A percentile compares a stretch with the other conserved stretches of the same genome.
Evolutionary conservation across 78 protist genomes (phyloP).

Genomic region (Isochrysis galbana): DNA sequence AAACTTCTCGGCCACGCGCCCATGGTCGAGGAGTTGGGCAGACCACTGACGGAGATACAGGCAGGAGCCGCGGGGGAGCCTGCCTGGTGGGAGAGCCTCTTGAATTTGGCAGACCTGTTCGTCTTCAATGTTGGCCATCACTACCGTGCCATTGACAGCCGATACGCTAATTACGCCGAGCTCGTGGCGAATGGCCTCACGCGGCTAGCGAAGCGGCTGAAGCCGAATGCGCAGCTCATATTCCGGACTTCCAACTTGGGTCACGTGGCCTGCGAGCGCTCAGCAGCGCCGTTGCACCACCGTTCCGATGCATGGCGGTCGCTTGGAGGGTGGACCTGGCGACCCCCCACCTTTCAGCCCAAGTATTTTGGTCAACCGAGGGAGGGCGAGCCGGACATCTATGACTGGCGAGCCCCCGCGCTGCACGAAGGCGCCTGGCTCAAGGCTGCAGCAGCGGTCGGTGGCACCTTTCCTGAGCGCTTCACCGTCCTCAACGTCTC

Average conservation of each 20-base stretch:
- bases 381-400: not conserved
- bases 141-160: not conserved
- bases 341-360: not conserved
- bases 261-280: not conserved
- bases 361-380: not conserved
- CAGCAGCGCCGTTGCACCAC: not conserved
- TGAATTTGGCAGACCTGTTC: not conserved
- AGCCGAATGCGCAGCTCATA: not conserved
- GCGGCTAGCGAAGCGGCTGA: not conserved
- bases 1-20: not conserved
- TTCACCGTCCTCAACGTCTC: not conserved
- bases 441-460: not conserved
- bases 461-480: not conserved
- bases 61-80: no score
- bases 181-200: not conserved
- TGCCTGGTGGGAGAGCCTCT: not conserved
- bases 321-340: not conserved
- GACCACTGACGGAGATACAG: not conserved
- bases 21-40: not conserved
- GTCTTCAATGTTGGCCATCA: not conserved
- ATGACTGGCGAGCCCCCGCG: conserved; percentile 9
- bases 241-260: not conserved
- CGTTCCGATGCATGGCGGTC: not conserved
- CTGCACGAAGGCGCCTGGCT: not conserved
- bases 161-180: not conserved